Evolutionary conservation across 352 stramenopile species (phyloP).

Genomic region (Pythium dissotocum): DNA sequence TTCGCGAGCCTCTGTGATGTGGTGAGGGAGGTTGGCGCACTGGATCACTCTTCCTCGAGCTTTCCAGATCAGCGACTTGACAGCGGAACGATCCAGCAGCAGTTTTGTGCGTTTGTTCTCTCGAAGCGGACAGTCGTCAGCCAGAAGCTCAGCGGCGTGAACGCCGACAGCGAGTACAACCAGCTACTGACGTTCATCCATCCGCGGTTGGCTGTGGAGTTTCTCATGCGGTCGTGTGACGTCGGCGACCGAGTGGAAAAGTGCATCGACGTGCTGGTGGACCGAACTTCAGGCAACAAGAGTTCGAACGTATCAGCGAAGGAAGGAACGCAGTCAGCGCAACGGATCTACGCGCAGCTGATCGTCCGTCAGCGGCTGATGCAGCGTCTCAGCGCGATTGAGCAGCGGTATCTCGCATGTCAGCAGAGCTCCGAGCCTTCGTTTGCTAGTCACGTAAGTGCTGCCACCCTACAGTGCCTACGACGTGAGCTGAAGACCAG

Average conservation of each 20-base stretch:
- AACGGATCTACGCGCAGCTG: constrained; percentile 10
- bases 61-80: background rate
- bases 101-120: constrained; percentile 24
- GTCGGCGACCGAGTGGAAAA: constrained; percentile 11
- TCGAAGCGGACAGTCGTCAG: background rate
- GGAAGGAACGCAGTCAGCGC: background rate
- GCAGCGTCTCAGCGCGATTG: background rate
- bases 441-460: background rate
- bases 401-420: constrained; percentile 1
- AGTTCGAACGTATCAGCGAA: background rate
- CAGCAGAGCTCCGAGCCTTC: background rate
- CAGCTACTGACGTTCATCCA: constrained; percentile 22
- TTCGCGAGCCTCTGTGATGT: constrained; percentile 10
- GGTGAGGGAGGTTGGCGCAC: background rate
- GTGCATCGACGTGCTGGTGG: constrained; percentile 17
- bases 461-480: constrained; percentile 4
- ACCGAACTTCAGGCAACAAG: background rate
- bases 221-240: constrained; percentile 18
- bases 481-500: constrained; percentile 17
- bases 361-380: constrained; percentile 1
- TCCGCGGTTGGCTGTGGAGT: constrained; percentile 18
- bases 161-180: constrained; percentile 19
- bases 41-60: background rate
- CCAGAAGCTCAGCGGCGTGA: background rate
- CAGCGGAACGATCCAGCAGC: constrained; percentile 7